Conservation (phyloP, 768 basidiomycete species). For the Calocybe gangraenosa region DNA sequence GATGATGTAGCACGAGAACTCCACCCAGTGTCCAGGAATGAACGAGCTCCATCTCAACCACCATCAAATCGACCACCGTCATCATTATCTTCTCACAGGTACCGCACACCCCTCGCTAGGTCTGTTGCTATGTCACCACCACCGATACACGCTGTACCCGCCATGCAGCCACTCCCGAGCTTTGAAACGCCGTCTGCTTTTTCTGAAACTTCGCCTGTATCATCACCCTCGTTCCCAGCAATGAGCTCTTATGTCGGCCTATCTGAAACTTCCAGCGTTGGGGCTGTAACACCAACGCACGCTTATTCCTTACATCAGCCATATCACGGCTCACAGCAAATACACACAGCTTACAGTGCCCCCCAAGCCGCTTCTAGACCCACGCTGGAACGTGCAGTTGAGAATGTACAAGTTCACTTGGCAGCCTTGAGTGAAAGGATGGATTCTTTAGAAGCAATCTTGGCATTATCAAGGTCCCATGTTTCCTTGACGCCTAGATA, state of each 20-base stretch:
- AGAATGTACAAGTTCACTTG: constrained; percentile 76
- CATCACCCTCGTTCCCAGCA: constrained; percentile 36
- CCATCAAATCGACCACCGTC: constrained; percentile 62
- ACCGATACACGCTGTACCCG: constrained; percentile 45
- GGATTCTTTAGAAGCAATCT: constrained; percentile 58
- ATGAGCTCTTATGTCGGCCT: constrained; percentile 33
- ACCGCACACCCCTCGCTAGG: constrained; percentile 71
- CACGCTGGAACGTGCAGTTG: constrained; percentile 70
- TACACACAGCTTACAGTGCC: constrained; percentile 30
- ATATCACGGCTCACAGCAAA: constrained; percentile 30
- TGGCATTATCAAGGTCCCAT: constrained; percentile 34
- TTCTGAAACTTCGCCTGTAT: constrained; percentile 37
- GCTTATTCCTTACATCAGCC: constrained; percentile 30
- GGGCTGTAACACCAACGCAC: constrained; percentile 32
- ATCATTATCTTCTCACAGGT: constrained; percentile 72
- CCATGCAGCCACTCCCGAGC: constrained; percentile 66
- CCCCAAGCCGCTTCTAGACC: constrained; percentile 43
- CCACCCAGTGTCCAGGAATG: constrained; percentile 22
- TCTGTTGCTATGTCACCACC: constrained; percentile 58
- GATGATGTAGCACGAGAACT: constrained; percentile 43
- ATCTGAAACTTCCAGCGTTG: constrained; percentile 34
- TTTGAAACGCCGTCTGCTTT: constrained; percentile 78
- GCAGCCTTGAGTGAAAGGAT: constrained; percentile 80
- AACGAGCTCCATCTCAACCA: constrained; percentile 30
- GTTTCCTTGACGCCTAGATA: constrained; percentile 34